phyloP scores from a whole-genome alignment of 306 rosid species.

The Astragalus membranaceus region DNA sequence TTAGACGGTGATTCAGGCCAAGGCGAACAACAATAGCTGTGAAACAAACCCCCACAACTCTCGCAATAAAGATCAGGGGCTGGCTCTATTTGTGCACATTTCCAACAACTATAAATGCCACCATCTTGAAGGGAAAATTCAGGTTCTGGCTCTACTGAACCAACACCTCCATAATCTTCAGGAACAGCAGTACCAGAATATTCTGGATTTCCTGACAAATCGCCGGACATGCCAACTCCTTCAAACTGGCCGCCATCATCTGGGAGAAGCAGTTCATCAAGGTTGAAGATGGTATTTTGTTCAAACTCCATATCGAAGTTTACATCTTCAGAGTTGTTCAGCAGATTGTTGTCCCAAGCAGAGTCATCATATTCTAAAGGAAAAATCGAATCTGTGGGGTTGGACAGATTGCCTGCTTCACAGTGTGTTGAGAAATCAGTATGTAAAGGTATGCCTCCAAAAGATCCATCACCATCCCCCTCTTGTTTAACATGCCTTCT shows the following conservation, averaged over 20 bases:
- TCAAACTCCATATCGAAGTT: conserved; percentile 56
- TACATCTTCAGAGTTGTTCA: conserved; percentile 38
- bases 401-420: conserved; percentile 25
- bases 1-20: conserved; percentile 41
- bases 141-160: conserved; percentile 21
- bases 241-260: conserved; percentile 40
- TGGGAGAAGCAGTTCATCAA: conserved; percentile 61
- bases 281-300: conserved; percentile 74
- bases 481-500: conserved; percentile 70
- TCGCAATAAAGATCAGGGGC: conserved; percentile 69
- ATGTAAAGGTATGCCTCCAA: conserved; percentile 27
- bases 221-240: conserved; percentile 44
- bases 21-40: conserved; percentile 69
- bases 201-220: conserved; percentile 37
- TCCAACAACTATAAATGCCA: conserved; percentile 28
- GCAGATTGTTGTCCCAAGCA: conserved; percentile 26
- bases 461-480: conserved; percentile 51
- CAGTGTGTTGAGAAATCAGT: conserved; percentile 23
- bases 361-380: conserved; percentile 45
- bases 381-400: conserved; percentile 26
- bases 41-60: conserved; percentile 60
- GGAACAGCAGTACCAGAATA: conserved; percentile 22
- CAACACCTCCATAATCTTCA: conserved; percentile 28
- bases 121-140: conserved; percentile 17
- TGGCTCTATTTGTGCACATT: conserved; percentile 54